A percentile compares a stretch with the other conserved stretches of the same genome.
Conservation (phyloP, 2,329 filamentous ascomycete species). For the Dryadomyces quercus-mongolicae region DNA sequence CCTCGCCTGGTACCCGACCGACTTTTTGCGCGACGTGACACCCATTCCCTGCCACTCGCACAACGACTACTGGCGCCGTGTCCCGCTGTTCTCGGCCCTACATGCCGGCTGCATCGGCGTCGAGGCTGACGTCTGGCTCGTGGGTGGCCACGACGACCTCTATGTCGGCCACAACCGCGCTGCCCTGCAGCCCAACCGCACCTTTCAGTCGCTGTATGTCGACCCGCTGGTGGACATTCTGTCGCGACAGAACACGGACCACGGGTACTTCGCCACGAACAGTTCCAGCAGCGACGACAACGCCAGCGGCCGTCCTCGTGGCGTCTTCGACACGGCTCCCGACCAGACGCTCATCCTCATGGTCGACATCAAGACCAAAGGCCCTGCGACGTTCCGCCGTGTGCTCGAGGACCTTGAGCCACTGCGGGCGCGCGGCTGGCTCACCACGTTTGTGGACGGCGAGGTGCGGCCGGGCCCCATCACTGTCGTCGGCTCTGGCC, state of each 20-base stretch:
- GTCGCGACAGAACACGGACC: conserved; percentile 27
- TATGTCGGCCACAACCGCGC: conserved; percentile 46
- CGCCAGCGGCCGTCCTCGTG: conserved; percentile 23
- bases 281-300: conserved; percentile 19
- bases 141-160: conserved; percentile 11
- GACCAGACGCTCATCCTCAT: conserved; percentile 47
- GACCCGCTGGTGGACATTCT: conserved; percentile 50
- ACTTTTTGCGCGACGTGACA: conserved; percentile 33
- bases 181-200: conserved; percentile 40
- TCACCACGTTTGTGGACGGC: conserved; percentile 39
- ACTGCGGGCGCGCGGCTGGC: conserved; percentile 44
- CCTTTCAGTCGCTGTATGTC: conserved; percentile 51
- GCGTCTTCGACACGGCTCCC: conserved; percentile 44
- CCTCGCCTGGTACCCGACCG: conserved; percentile 33
- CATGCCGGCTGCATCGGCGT: conserved; percentile 46
- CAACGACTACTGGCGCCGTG: conserved; percentile 58
- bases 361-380: conserved; percentile 56
- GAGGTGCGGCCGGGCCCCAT: conserved; percentile 41
- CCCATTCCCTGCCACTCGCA: conserved; percentile 39
- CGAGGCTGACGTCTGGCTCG: conserved; percentile 55
- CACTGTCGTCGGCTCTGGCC: conserved; percentile 58
- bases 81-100: conserved; percentile 51
- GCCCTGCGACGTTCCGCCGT: conserved; percentile 35
- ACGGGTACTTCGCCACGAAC: conserved; percentile 19
- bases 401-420: conserved; percentile 44